Evolutionary conservation across 2,329 filamentous ascomycete genomes (phyloP).

Genomic region (Scedosporium aurantiacum): DNA sequence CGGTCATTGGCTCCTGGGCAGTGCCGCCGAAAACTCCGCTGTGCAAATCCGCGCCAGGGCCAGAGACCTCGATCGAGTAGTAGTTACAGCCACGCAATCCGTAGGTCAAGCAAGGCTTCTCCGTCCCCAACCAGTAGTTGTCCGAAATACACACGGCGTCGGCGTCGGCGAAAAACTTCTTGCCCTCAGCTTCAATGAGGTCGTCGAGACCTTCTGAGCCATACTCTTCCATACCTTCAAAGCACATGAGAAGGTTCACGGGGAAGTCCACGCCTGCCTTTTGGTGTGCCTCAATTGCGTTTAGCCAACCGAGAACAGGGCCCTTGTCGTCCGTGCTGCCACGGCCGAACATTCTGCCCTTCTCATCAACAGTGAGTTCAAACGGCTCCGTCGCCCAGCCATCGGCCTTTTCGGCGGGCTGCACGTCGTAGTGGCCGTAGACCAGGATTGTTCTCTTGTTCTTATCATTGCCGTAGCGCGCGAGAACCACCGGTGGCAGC

Average conservation of each 20-base stretch:
- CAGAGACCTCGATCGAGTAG: slow-evolving; percentile 84
- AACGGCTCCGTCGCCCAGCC: slow-evolving; percentile 96
- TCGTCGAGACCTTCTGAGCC: slow-evolving; percentile 94
- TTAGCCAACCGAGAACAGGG: slow-evolving; percentile 92
- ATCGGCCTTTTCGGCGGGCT: slow-evolving; percentile 85
- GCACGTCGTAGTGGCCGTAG: slow-evolving; percentile 98
- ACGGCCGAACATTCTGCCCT: slow-evolving; percentile 92
- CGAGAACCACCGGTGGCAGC: slow-evolving; percentile 84
- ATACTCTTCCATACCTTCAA: slow-evolving; percentile 99
- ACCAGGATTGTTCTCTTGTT: slow-evolving; percentile 92
- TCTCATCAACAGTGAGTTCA: slow-evolving; percentile 72
- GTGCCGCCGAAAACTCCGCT: slow-evolving; percentile 95
- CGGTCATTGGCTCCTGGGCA: slow-evolving; percentile 97
- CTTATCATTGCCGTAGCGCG: slow-evolving; percentile 82
- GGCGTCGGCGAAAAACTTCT: slow-evolving; percentile 88
- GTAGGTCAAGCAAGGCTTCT: slow-evolving; percentile 97
- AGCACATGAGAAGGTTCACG: slow-evolving; percentile 98
- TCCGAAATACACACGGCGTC: slow-evolving; percentile 98
- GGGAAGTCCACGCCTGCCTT: slow-evolving; percentile 90
- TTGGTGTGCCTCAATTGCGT: slow-evolving; percentile 95
- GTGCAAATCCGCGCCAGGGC: slow-evolving; percentile 87
- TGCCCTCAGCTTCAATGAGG: slow-evolving; percentile 81
- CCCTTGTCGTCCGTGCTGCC: slow-evolving; percentile 97
- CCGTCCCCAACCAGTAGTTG: slow-evolving; percentile 99
- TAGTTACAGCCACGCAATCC: slow-evolving; percentile 96